Conservation (phyloP, 257 asterid species). For the Plantago major region DNA sequence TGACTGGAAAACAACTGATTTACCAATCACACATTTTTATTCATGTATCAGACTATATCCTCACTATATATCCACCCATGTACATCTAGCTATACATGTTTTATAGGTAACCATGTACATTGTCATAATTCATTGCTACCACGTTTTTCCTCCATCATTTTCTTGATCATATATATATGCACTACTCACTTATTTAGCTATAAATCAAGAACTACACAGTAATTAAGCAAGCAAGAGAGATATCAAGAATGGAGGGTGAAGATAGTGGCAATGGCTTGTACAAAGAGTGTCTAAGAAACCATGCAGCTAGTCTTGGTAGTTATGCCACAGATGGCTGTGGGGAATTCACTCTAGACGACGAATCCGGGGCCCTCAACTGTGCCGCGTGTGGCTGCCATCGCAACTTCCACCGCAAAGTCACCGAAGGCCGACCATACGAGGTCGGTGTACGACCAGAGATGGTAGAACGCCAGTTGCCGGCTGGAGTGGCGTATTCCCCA, state of each 20-base stretch:
- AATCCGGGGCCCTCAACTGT: conserved; percentile 30
- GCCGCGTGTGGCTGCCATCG: conserved; percentile 88
- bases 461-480: conserved; percentile 5
- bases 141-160: conserved; percentile 25
- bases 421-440: conserved; percentile 5
- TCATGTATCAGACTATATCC: neutral
- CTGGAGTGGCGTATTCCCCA: conserved; percentile 16
- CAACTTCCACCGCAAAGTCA: conserved; percentile 54
- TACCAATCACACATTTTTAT: neutral
- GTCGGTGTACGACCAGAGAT: conserved; percentile 17
- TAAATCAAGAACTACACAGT: conserved; percentile 1
- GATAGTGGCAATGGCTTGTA: conserved; percentile 28
- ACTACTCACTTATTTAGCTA: conserved; percentile 12
- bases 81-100: conserved; percentile 8
- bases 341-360: conserved; percentile 41
- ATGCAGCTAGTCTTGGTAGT: conserved; percentile 81
- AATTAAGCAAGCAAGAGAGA: conserved; percentile 11
- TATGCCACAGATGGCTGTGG: conserved; percentile 87
- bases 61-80: conserved; percentile 10
- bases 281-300: conserved; percentile 63
- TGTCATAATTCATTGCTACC: conserved; percentile 37
- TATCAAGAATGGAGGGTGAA: conserved; percentile 42
- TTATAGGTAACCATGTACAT: conserved; percentile 21
- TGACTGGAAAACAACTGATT: conserved; percentile 11
- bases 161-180: neutral